Evolutionary conservation across 2,329 filamentous ascomycete species (phyloP).

Genomic region (Arachnomyces sp.): DNA sequence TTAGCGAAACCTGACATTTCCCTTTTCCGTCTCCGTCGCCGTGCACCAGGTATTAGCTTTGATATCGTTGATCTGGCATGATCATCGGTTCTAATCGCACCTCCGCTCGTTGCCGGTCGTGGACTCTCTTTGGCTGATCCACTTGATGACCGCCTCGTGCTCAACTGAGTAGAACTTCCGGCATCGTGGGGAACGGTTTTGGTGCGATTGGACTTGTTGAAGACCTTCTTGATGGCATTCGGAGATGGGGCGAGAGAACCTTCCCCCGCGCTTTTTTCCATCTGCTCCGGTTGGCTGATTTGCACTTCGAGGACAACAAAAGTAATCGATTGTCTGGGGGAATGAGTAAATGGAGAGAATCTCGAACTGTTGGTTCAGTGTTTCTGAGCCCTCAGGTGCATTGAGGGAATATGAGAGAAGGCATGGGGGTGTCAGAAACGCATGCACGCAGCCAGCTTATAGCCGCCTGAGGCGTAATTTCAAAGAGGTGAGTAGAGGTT

Average conservation of each 20-base stretch:
- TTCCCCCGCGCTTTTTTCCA: slow-evolving; percentile 28
- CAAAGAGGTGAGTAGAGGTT: too few species aligned
- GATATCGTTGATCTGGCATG: slow-evolving; percentile 42
- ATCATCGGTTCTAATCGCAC: slow-evolving; percentile 28
- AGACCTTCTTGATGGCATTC: slow-evolving; percentile 30
- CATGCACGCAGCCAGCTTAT: too few species aligned
- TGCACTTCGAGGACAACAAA: too few species aligned
- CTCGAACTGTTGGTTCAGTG: too few species aligned
- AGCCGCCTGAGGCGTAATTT: too few species aligned
- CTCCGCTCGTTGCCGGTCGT: slow-evolving; percentile 32
- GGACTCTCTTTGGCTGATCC: slow-evolving; percentile 32
- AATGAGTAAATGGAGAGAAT: too few species aligned
- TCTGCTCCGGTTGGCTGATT: slow-evolving; percentile 10
- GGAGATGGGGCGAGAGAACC: slow-evolving; percentile 20
- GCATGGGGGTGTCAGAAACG: too few species aligned
- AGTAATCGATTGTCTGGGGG: too few species aligned
- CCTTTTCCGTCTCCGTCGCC: slow-evolving; percentile 38
- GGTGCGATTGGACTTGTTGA: slow-evolving; percentile 29
- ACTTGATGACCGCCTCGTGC: slow-evolving; percentile 31
- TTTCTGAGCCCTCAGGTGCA: too few species aligned
- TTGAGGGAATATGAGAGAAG: too few species aligned
- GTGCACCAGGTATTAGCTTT: slow-evolving; percentile 39
- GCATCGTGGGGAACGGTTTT: slow-evolving; percentile 29
- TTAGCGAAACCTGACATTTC: too few species aligned
- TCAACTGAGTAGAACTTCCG: slow-evolving; percentile 18